Base-by-base conservation (phyloP, 495 filamentous ascomycete genomes). In the Cercophora sp. region DNA sequence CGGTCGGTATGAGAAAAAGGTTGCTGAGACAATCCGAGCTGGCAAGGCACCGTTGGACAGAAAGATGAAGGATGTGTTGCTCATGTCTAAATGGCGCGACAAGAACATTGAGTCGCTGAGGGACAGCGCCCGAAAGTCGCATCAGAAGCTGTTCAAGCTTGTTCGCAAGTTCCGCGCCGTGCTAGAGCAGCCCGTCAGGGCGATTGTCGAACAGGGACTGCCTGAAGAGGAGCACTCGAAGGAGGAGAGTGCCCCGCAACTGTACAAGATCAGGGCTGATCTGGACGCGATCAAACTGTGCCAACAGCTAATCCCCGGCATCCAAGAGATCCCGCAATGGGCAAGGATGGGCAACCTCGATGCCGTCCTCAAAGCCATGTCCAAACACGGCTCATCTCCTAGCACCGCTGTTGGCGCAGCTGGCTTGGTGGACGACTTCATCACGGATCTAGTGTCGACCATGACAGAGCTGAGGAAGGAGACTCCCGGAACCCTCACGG, bases 71-170 rank as follows among this genome's bases (percentile, higher is more conserved):
- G 87, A 96, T 55, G 84, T 96, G 24, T 77, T 97, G 18, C 78
- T 91, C 25, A 69, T 97, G 51, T 88, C 89, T 1, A 95, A 88
- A 63, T 97, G 94, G 94, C 93, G 94, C 62, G 94, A 97, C 58
- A 96, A 86, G 19, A 97, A 96, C 56, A 92, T 99, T 45, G 82
- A 86, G 48, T 86, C 89, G 5, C 70, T 99, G 32, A 77, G 82
- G 60, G 91, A 96, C 53, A 96, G 91, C 67, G 89, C 93, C 1
- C 81, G 85, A 62, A 83, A 86, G 50, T 96, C 92, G 6, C 94
- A 97, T 64, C 81, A 86, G 57, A 96, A 94, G 64, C 76, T 99
- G 8, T 92, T 94, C 69, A 92, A 89, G 60, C 70, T 94, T 23
- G 88, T 99, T 44, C 79, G 88, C 42, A 96, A 94, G 69, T 97